Percentiles rank a stretch among this genome's conserved stretches.
Evolutionary conservation across 108 stramenopile species (phyloP).

Genomic region (Parietichytrium sp.): DNA sequence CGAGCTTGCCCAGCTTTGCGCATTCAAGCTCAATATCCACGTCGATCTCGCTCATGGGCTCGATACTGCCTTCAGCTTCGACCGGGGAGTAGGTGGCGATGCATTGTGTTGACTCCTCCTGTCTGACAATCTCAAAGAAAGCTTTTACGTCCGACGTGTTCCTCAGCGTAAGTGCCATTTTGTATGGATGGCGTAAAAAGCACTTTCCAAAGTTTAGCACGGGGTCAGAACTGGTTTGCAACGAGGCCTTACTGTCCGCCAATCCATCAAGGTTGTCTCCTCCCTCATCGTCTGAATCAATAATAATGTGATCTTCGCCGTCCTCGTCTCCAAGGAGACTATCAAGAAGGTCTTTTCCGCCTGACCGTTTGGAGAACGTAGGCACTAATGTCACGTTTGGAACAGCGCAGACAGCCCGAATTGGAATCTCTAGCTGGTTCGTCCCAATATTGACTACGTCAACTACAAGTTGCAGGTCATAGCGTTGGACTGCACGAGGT

Average conservation of each 20-base stretch:
- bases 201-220: slow-evolving; percentile 45
- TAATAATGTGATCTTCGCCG: not conserved
- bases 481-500: slow-evolving; percentile 53
- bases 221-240: not conserved
- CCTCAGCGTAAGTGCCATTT: slow-evolving; percentile 44
- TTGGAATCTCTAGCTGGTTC: slow-evolving; percentile 54
- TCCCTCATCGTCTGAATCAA: slow-evolving; percentile 3
- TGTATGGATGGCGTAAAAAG: slow-evolving; percentile 66
- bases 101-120: slow-evolving; percentile 42
- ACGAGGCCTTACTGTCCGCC: not conserved
- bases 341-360: too few species aligned
- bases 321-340: not conserved
- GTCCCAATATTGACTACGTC: slow-evolving; percentile 63
- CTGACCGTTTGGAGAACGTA: too few species aligned
- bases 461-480: slow-evolving; percentile 54
- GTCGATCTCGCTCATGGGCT: not conserved
- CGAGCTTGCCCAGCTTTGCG: slow-evolving; percentile 55
- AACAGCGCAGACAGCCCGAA: slow-evolving; percentile 59
- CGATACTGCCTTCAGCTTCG: slow-evolving; percentile 41
- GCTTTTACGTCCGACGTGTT: slow-evolving; percentile 56
- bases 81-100: slow-evolving; percentile 43
- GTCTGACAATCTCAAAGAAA: slow-evolving; percentile 53
- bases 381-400: not conserved
- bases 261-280: slow-evolving; percentile 38
- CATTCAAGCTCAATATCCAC: slow-evolving; percentile 55